Base-by-base conservation (phyloP, 1,139 yeast species). In the Taphrina confusa region DNA sequence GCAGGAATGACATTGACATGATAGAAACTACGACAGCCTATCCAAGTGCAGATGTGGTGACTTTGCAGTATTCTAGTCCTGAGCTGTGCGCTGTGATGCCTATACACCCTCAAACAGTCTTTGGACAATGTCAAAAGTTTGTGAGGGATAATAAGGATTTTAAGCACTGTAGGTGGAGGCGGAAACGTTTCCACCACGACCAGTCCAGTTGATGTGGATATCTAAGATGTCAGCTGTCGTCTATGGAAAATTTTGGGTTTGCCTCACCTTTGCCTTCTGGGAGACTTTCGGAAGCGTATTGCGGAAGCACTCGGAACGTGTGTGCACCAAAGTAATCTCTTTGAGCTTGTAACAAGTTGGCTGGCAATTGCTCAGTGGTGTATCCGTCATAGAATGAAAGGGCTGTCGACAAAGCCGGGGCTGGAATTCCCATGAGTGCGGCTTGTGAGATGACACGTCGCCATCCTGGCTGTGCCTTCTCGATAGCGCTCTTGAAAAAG, bases 271-370 rank as follows among this genome's bases (percentile, higher is more conserved):
- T 78, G 72, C 82, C 94, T 70, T 79, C 83, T 79, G 92, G 91
- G 76, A 87, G 81, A 73, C 77, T 77, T 63, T 79, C 87, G 72
- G 82, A 80, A 70, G 88, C 96, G 71, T 73, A 76, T 77, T 94
- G 95, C 70, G 95, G 95, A 74, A 89, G 80, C 67, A 92, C 95
- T 76, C 84, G 83, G 89, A 92, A 92, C 73, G 98, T 92, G 84
- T 92, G 98, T 68, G 98, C 98, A 79, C 98, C 98, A 72, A 92
- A 92, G 88, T 91, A 92, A 77, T 92, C 98, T 82, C 98, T 89
- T 83, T 92, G 98, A 72, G 97, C 97, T 81, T 92, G 98, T 76
- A 92, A 81, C 78, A 92, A 82, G 86, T 91, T 91, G 70, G 98
- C 98, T 73, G 98, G 97, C 73, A 91, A 81, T 75, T 85, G 82